These are phyloP conservation scores for Fusarium dimerum DNA, from an alignment of 2,329 filamentous ascomycete species.

Conservation along the genomic window DNA sequence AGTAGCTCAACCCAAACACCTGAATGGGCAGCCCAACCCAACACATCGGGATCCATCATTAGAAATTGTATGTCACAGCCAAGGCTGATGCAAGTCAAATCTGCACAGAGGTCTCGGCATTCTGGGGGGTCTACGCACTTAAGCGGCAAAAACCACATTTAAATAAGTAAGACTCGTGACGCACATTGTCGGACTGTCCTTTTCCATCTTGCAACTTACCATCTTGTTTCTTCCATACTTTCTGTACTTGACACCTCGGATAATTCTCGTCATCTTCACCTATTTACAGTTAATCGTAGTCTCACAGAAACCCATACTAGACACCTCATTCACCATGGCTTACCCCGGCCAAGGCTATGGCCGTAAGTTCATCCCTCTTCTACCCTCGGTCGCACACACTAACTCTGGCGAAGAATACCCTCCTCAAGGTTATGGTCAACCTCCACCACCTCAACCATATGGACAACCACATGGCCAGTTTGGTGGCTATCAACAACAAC, in stretches of 20 bases:
- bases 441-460: slow-evolving; percentile 28
- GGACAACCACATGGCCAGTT: slow-evolving; percentile 29
- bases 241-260: too few relatives aligned
- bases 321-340: slow-evolving; percentile 33
- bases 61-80: neutral
- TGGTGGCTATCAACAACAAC: slow-evolving; percentile 39
- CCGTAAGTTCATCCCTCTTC: slow-evolving; percentile 32
- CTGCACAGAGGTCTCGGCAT: neutral
- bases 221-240: neutral
- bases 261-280: slow-evolving; percentile 5
- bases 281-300: neutral
- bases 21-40: neutral
- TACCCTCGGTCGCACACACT: slow-evolving; percentile 6
- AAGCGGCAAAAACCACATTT: neutral
- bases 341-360: slow-evolving; percentile 38
- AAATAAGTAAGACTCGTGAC: neutral
- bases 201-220: neutral
- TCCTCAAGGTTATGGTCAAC: slow-evolving; percentile 27
- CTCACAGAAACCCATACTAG: neutral
- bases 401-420: slow-evolving; percentile 37
- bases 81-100: neutral
- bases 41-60: neutral
- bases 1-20: neutral
- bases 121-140: neutral
- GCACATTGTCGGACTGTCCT: neutral